Conservation (phyloP, 116 monocot genomes). For the Zostera marina region DNA sequence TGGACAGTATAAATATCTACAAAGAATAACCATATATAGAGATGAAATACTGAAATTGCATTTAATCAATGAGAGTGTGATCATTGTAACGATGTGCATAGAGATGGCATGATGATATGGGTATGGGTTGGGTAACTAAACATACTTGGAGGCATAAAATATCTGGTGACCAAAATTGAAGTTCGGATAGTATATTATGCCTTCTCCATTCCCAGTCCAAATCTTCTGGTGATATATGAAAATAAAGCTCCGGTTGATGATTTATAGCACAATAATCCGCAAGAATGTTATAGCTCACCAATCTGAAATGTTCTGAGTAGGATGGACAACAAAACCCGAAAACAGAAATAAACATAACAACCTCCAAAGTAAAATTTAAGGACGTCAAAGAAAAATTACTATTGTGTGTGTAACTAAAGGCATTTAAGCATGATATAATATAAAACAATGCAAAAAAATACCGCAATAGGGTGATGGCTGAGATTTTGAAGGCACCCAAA, state of each 20-base stretch:
- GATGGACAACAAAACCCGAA: neutral
- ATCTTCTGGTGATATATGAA: conserved; percentile 51
- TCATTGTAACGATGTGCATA: neutral
- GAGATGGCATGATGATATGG: neutral
- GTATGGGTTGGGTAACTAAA: neutral
- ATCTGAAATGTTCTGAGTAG: conserved; percentile 50
- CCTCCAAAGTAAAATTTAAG: neutral
- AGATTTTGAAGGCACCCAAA: conserved; percentile 8
- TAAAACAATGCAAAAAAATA: neutral
- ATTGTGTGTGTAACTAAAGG: neutral
- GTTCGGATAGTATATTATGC: conserved; percentile 58
- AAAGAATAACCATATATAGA: neutral
- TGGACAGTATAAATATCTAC: neutral
- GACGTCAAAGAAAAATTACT: neutral
- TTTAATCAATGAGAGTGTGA: neutral
- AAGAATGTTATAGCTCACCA: conserved; percentile 91
- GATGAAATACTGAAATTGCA: neutral
- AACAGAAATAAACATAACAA: neutral
- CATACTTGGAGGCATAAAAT: conserved; percentile 93
- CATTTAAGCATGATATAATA: neutral
- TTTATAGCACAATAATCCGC: conserved; percentile 85
- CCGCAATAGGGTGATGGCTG: neutral
- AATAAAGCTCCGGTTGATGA: conserved; percentile 60
- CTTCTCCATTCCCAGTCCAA: conserved; percentile 93
- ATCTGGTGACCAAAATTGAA: conserved; percentile 84